Percentiles rank a stretch among this genome's conserved stretches.
These are phyloP conservation scores for Tillandsia fasciculata DNA, from an alignment of 176 grass and related monocot genomes.

Conservation along the genomic window DNA sequence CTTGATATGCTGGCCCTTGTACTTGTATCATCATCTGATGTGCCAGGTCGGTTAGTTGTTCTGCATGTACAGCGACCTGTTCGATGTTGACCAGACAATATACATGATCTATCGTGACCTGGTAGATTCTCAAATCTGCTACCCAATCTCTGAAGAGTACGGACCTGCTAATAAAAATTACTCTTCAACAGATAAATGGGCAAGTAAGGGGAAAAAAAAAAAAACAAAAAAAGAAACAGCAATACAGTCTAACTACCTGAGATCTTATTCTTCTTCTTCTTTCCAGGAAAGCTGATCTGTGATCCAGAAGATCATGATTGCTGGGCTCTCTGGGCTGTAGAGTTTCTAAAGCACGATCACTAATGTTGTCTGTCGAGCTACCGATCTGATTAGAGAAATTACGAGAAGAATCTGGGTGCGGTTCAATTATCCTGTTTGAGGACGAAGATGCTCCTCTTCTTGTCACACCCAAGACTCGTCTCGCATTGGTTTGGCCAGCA, in stretches of 20 bases:
- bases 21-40: slow-evolving; percentile 72
- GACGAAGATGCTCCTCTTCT: slow-evolving; percentile 54
- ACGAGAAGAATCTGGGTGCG: slow-evolving; percentile 35
- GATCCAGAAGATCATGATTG: slow-evolving; percentile 66
- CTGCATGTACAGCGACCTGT: slow-evolving; percentile 74
- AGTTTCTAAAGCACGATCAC: slow-evolving; percentile 11
- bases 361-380: background rate
- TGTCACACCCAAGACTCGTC: slow-evolving; percentile 41
- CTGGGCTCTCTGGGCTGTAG: slow-evolving; percentile 31
- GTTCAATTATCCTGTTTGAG: slow-evolving; percentile 42
- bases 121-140: slow-evolving; percentile 88
- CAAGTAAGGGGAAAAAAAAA: slow-evolving; percentile 3
- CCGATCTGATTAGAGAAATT: slow-evolving; percentile 16
- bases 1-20: slow-evolving; percentile 87
- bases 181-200: background rate
- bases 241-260: slow-evolving; percentile 55
- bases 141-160: slow-evolving; percentile 93
- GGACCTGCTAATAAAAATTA: slow-evolving; percentile 49
- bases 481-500: slow-evolving; percentile 34
- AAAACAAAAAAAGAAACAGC: slow-evolving; percentile 16
- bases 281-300: slow-evolving; percentile 84
- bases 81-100: slow-evolving; percentile 80
- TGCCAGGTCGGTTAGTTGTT: slow-evolving; percentile 39
- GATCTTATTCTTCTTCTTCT: slow-evolving; percentile 91
- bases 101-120: slow-evolving; percentile 84